Evolutionary conservation across 768 basidiomycete species (phyloP).

Genomic region (Dendrothele bispora): DNA sequence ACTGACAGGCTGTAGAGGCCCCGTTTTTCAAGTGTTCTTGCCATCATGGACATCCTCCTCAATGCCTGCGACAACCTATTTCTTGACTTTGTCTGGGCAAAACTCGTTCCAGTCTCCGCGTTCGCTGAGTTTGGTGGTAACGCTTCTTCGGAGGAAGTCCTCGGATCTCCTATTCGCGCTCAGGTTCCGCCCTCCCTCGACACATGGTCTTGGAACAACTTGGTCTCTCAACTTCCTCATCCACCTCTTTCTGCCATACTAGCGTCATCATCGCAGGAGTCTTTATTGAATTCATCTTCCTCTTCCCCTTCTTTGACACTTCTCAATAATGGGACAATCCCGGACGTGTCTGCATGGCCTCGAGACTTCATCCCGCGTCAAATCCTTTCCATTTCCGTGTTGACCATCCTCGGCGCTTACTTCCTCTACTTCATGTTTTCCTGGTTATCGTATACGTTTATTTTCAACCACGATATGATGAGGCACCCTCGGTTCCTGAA

Average conservation of each 20-base stretch:
- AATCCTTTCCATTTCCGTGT: conserved; percentile 59
- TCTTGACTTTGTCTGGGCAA: conserved; percentile 79
- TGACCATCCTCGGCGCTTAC: conserved; percentile 82
- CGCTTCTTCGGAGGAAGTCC: conserved; percentile 20
- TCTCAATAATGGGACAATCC: conserved; percentile 8
- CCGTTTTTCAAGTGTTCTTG: too few relatives aligned
- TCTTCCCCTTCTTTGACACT: too few relatives aligned
- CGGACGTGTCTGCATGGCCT: conserved; percentile 72
- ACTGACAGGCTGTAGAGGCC: too few relatives aligned
- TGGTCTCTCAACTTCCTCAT: conserved; percentile 57
- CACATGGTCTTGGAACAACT: conserved; percentile 48
- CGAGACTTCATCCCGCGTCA: conserved; percentile 82
- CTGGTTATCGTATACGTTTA: conserved; percentile 70
- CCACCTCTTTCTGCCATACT: conserved; percentile 46
- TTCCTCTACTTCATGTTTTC: conserved; percentile 88
- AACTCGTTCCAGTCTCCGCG: conserved; percentile 61
- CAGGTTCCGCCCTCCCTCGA: conserved; percentile 29
- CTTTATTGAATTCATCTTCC: conserved; percentile 22
- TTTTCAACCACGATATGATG: conserved; percentile 97
- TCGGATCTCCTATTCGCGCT: conserved; percentile 35
- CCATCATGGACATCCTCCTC: conserved; percentile 91
- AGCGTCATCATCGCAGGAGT: conserved; percentile 33
- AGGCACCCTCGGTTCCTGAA: conserved; percentile 90
- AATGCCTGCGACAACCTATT: conserved; percentile 63
- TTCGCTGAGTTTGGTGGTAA: too few relatives aligned